These are phyloP conservation scores for Quercus alba DNA, from an alignment of 306 rosid species.

Conservation along the genomic window DNA sequence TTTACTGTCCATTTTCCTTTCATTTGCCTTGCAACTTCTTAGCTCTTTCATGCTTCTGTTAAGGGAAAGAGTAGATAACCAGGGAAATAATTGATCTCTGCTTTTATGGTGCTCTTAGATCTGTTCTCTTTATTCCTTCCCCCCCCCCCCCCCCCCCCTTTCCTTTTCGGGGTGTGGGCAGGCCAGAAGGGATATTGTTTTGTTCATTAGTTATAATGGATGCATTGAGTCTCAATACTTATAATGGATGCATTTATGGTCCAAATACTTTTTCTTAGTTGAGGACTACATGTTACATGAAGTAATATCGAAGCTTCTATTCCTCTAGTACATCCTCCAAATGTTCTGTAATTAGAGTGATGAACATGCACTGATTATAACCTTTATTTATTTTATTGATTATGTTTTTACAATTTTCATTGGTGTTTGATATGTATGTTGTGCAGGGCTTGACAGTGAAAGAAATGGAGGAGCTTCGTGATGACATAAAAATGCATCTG, in stretches of 20 bases:
- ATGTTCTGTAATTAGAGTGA: no score
- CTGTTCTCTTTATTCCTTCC: background rate
- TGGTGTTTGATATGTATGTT: slow-evolving; percentile 20
- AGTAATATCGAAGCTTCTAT: no score
- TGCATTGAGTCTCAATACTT: background rate
- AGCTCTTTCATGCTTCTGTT: background rate
- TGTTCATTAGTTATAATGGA: background rate
- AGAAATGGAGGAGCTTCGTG: slow-evolving; percentile 94
- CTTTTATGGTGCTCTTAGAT: background rate
- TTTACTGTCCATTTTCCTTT: background rate
- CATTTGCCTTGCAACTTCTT: background rate
- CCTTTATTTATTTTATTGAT: background rate
- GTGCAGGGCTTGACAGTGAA: slow-evolving; percentile 91
- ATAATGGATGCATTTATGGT: no score
- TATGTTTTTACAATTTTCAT: slow-evolving; percentile 10
- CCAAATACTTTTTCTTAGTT: no score
- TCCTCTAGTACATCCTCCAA: no score
- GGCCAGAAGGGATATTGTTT: background rate
- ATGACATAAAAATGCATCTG: slow-evolving; percentile 98
- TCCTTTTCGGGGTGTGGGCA: background rate
- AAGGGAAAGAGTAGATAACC: background rate
- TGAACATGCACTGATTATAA: background rate
- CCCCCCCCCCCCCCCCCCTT: background rate
- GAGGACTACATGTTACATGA: no score
- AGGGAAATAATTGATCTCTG: background rate